phyloP scores from a whole-genome alignment of 2,329 filamentous ascomycete genomes.

The Pseudopyrenochaeta lycopersici region DNA sequence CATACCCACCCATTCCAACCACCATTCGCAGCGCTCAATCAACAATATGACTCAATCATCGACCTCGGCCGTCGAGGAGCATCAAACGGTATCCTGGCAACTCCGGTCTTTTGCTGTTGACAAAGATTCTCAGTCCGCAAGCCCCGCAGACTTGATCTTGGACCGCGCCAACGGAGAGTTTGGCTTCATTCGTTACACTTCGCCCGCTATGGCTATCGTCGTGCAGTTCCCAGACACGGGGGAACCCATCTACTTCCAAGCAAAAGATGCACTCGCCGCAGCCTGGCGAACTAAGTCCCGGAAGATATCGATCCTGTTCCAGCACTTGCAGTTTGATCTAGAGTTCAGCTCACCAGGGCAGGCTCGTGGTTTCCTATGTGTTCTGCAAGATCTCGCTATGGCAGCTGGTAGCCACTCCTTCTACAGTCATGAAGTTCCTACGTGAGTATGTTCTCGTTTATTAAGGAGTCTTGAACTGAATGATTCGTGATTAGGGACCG shows the following conservation, averaged over 20 bases:
- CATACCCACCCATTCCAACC: too few species aligned
- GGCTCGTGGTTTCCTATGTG: slow-evolving; percentile 17
- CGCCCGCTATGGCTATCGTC: not conserved
- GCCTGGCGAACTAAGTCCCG: slow-evolving; percentile 16
- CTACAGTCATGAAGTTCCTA: slow-evolving; percentile 15
- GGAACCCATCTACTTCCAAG: slow-evolving; percentile 25
- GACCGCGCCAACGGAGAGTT: slow-evolving; percentile 28
- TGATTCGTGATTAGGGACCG: slow-evolving; percentile 1
- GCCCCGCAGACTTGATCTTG: slow-evolving; percentile 4
- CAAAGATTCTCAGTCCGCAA: slow-evolving; percentile 11
- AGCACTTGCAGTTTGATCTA: slow-evolving; percentile 25
- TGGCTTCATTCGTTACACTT: slow-evolving; percentile 15
- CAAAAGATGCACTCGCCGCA: slow-evolving; percentile 13
- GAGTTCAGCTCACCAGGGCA: slow-evolving; percentile 11
- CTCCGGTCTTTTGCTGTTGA: slow-evolving; percentile 15
- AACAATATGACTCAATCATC: not conserved
- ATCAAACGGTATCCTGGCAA: slow-evolving; percentile 9
- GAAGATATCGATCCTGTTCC: slow-evolving; percentile 24
- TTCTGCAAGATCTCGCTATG: slow-evolving; percentile 12
- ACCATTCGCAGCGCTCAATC: too few species aligned
- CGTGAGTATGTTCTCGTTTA: slow-evolving; percentile 6
- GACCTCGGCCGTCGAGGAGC: not conserved
- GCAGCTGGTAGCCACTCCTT: slow-evolving; percentile 19
- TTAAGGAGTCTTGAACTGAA: not conserved
- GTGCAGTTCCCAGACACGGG: slow-evolving; percentile 15